Base-by-base conservation (phyloP, 2,329 filamentous ascomycete genomes). In the Penicillium oxalicum region DNA sequence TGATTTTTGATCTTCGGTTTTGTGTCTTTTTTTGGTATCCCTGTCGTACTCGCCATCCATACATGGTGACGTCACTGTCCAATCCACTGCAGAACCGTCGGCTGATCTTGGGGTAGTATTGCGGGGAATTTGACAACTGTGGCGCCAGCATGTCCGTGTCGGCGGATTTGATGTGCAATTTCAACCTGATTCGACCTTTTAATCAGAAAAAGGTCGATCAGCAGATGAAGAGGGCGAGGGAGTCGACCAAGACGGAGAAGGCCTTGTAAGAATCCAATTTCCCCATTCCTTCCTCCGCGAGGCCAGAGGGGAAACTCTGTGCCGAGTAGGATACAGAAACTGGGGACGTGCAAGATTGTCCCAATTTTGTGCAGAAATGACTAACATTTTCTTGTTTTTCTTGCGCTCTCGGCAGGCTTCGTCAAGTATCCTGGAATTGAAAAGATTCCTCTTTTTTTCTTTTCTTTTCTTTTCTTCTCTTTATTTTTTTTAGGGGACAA, bases 381-480 rank as follows among this genome's bases (percentile, higher is more conserved):
- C 18, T 18, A 18, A 18, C 18, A 18, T 18, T 18, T 18, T 18
- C 18, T 18, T 18, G 18, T 9, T 32, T 18, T 18, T 25, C 5
- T 11, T 32, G 25, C 25, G 32, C 37, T 7, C 7, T 6, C n/a
- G 27, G 41, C 40, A 49, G 47, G 18, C 47, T 49, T 6, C 32
- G 47, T 37, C 47, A 49, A 36, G 47, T 49, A 25, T 40, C 42
- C 8, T 49, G 47, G 47, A 49, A 45, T n/a, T 45, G 34, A 38
- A 11, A 32, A 8, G 29, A 18, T 18, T 18, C 18, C 2, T 18
- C 18, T 2, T 18, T 18, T 18, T 18, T 2, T 18, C 18, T 2
- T 18, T 18, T 18, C 18, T 18, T 18, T 18, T 18, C 18, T 18
- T 18, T 18, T 18, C 18, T 18, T 18, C 18, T 18, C 18, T 18